phyloP scores from a whole-genome alignment of 345 rosid species.

The Citrus glauca region DNA sequence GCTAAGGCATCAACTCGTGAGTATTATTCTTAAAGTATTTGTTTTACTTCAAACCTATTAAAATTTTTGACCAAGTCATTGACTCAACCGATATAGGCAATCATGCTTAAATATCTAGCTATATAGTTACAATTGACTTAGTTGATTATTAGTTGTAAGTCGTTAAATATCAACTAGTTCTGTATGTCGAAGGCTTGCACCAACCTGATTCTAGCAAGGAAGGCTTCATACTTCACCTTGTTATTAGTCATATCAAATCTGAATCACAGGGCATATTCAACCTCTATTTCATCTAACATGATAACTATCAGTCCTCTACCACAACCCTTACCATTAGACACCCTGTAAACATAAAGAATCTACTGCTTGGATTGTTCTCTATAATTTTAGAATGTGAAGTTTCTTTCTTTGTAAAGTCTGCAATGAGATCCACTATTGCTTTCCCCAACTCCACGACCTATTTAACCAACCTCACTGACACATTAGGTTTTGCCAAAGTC shows the following conservation, averaged over 20 bases:
- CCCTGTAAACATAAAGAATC: background rate
- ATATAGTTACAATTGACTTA: background rate
- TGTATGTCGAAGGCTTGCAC: background rate
- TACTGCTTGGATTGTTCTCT: no score
- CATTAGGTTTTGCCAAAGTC: no score
- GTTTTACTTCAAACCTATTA: no score
- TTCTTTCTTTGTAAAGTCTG: no score
- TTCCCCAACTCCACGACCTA: no score
- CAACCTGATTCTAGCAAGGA: background rate
- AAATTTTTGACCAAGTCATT: no score
- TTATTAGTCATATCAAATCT: background rate
- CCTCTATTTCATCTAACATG: background rate
- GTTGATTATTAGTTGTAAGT: background rate
- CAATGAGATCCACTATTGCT: no score
- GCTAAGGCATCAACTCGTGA: no score
- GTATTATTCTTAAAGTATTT: no score
- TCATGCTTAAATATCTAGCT: background rate
- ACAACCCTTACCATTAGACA: background rate
- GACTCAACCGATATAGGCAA: background rate
- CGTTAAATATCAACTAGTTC: background rate
- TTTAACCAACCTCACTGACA: no score
- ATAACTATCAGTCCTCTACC: background rate
- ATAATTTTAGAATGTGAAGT: no score
- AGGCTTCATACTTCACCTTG: background rate
- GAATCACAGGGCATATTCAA: background rate